Percentiles rank a stretch among this genome's conserved stretches.
Conservation (phyloP, 306 rosid genomes). For the Prunus mongolica region DNA sequence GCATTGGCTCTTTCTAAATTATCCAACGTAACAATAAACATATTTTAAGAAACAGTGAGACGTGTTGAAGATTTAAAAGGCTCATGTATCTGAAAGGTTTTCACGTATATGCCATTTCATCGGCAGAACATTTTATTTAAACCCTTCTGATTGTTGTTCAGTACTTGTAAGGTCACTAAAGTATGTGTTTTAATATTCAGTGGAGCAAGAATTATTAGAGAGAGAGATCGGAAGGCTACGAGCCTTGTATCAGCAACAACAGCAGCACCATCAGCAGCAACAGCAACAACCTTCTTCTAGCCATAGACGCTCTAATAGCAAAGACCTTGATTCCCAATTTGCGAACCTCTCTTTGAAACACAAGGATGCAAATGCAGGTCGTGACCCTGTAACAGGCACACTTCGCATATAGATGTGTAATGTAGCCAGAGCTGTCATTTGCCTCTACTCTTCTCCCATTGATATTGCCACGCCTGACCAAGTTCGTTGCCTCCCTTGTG, state of each 20-base stretch:
- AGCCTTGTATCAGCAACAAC: constrained; percentile 66
- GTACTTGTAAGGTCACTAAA: constrained; percentile 32
- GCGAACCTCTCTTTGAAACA: constrained; percentile 81
- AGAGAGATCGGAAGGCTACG: constrained; percentile 95
- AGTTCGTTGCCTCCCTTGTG: constrained; percentile 33
- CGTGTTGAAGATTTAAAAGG: background rate
- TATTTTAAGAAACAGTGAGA: background rate
- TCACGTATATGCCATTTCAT: background rate
- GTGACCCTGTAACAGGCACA: constrained; percentile 63
- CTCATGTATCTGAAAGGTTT: background rate
- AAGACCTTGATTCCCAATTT: constrained; percentile 89
- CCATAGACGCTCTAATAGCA: constrained; percentile 81
- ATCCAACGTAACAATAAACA: background rate
- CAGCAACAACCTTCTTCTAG: constrained; percentile 66
- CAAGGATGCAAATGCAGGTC: constrained; percentile 71
- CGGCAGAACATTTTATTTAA: background rate
- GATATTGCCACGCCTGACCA: constrained; percentile 35
- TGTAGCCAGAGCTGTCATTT: constrained; percentile 35
- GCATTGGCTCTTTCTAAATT: background rate
- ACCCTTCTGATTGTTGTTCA: background rate
- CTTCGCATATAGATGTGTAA: constrained; percentile 56
- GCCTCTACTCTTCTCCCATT: constrained; percentile 28
- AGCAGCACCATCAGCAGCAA: constrained; percentile 45
- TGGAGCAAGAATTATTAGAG: constrained; percentile 99
- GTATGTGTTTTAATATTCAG: constrained; percentile 46